These are phyloP conservation scores for Suaeda aralocaspica DNA, from an alignment of 148 eudicot genomes.

Conservation along the genomic window DNA sequence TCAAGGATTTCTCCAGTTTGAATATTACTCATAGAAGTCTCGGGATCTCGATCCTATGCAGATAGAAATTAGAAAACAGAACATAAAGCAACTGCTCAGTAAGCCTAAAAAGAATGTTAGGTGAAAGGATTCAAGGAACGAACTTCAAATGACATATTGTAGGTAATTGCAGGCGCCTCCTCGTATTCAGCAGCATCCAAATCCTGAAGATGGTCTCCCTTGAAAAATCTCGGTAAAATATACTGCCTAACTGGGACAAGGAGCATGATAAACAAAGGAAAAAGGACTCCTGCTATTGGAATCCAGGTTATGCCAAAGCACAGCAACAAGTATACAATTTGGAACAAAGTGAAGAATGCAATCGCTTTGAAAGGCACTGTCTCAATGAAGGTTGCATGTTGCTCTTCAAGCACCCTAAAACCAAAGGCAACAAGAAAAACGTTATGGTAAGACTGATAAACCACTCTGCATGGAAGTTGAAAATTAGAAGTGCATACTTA, in stretches of 20 bases:
- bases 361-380: conserved; percentile 85
- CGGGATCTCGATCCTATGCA: conserved; percentile 48
- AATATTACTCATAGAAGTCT: conserved; percentile 24
- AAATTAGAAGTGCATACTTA: conserved; percentile 42
- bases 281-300: conserved; percentile 93
- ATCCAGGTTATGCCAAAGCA: conserved; percentile 98
- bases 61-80: not conserved
- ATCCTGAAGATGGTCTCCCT: conserved; percentile 92
- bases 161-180: conserved; percentile 73
- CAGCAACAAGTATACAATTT: conserved; percentile 68
- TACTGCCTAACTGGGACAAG: conserved; percentile 95
- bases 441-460: not conserved
- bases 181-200: conserved; percentile 95
- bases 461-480: not conserved
- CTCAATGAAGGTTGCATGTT: conserved; percentile 87
- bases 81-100: not conserved
- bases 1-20: conserved; percentile 68
- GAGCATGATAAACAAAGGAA: conserved; percentile 94
- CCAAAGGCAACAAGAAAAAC: not conserved
- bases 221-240: conserved; percentile 75
- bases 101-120: not conserved
- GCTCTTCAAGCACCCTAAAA: conserved; percentile 71
- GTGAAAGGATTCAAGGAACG: conserved; percentile 21
- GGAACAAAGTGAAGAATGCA: conserved; percentile 77
- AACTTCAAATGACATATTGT: conserved; percentile 66